Evolutionary conservation across 805 yeast species (phyloP), one percentile per base, ranked within the genome.

Genomic region (Starmerella roubikii): DNA sequence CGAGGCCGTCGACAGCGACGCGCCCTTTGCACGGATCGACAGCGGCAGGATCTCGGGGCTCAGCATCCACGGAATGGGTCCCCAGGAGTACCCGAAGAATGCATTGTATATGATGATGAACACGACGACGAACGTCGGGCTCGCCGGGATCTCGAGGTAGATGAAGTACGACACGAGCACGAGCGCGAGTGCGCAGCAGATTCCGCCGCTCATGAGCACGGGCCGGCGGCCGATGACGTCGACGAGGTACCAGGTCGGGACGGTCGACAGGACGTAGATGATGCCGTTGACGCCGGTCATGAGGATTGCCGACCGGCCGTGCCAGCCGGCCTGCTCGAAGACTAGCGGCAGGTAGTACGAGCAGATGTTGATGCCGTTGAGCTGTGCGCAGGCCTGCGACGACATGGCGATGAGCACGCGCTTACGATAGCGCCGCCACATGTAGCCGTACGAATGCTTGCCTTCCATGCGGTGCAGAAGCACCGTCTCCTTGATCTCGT

Each of bases 321-420:
- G 60, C 94, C 95, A 86, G 21, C 96, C 96, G 3, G 95, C 95
- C 50, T 81, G 81, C 57, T 86, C 95, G 59, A 85, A 86, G 34
- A 85, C 93, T 59, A 86, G 63, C 2, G 95, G 94, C 2, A 95
- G 94, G 61, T 85, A 85, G 60, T 86, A 86, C 1, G 93, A 77
- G 39, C 86, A 82, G 37, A 86, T 88, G 54, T 85, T 86, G 59
- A 85, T 86, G 52, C 96, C 96, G 57, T 85, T 81, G 56, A 86
- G 65, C 59, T 86, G 95, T 3, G 96, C 95, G 66, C 86, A 84
- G 64, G 83, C 74, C 56, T 82, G 93, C 2, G 94, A 78, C 26
- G 84, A 74, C 74, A 91, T 83, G 2, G 94, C 95, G 46, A 86
- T 80, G 26, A 84, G 66, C 18, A 86, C 75, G 36, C 96, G 66